phyloP scores from a whole-genome alignment of 2,329 filamentous ascomycete genomes.

The Sarocladium strictum region DNA sequence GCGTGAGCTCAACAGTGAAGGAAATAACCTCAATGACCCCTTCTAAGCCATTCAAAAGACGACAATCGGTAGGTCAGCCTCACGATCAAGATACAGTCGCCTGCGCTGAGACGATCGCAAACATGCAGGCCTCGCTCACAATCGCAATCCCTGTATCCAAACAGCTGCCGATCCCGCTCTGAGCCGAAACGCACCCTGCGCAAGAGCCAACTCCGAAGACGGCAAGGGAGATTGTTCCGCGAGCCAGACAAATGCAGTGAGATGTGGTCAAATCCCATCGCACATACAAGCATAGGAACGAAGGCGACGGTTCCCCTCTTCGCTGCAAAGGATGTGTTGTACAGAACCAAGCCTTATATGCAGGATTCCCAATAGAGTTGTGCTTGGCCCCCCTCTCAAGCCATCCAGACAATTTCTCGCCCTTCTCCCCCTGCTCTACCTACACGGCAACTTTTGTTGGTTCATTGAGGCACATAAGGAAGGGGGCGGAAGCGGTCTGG shows the following conservation, averaged over 20 bases:
- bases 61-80: no score
- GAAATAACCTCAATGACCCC: no score
- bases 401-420: neutral
- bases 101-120: neutral
- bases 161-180: neutral
- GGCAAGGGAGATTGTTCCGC: neutral
- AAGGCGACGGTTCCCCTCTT: no score
- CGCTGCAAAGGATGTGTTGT: neutral
- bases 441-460: no score
- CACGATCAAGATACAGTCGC: neutral
- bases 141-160: no score
- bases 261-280: neutral
- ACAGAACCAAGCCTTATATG: neutral
- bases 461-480: no score
- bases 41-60: no score
- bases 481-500: slow-evolving; percentile 4
- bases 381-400: neutral
- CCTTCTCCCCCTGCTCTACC: no score
- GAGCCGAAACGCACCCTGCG: neutral
- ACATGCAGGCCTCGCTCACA: neutral
- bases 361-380: neutral
- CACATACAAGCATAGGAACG: neutral
- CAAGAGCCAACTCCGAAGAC: neutral
- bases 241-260: neutral
- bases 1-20: no score